Evolutionary conservation across 768 basidiomycete genomes (phyloP).

Genomic region (Podaxis sp.): DNA sequence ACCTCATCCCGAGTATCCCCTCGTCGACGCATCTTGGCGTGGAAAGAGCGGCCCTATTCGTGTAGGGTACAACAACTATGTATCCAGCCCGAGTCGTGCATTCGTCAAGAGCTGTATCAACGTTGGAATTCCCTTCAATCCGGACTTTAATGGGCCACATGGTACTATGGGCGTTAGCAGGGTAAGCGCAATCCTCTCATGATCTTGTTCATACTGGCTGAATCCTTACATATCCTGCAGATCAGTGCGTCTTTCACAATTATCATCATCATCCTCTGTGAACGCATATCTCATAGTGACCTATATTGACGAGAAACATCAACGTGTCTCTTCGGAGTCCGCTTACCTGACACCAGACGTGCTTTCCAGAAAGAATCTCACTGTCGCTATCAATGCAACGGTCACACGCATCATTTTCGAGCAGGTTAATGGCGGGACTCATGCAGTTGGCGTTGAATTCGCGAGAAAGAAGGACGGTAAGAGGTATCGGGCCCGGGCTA

Average conservation of each 20-base stretch:
- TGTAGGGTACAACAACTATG: constrained; percentile 54
- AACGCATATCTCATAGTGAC: constrained; percentile 48
- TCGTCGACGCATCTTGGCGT: constrained; percentile 45
- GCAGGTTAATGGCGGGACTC: constrained; percentile 28
- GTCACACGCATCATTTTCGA: constrained; percentile 55
- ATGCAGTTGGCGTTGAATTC: constrained; percentile 61
- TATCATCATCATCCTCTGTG: background rate
- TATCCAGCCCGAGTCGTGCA: constrained; percentile 41
- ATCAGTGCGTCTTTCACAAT: constrained; percentile 25
- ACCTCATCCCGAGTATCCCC: constrained; percentile 48
- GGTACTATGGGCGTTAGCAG: constrained; percentile 63
- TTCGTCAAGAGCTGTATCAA: constrained; percentile 56
- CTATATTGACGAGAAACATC: constrained; percentile 48
- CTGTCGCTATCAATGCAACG: constrained; percentile 47
- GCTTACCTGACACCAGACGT: constrained; percentile 65
- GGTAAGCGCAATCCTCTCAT: constrained; percentile 31
- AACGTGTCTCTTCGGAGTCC: constrained; percentile 56
- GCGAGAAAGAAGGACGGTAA: constrained; percentile 30
- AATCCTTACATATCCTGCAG: constrained; percentile 14
- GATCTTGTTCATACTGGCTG: background rate
- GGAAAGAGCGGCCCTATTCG: constrained; percentile 57
- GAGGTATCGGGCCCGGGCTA: constrained; percentile 39
- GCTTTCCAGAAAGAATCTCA: constrained; percentile 58
- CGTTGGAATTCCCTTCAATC: constrained; percentile 55
- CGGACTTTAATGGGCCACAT: constrained; percentile 58